A percentile compares a stretch with the other conserved stretches of the same genome.
Evolutionary conservation across 2,329 filamentous ascomycete genomes (phyloP).

Genomic region (Bipolaris bicolor): DNA sequence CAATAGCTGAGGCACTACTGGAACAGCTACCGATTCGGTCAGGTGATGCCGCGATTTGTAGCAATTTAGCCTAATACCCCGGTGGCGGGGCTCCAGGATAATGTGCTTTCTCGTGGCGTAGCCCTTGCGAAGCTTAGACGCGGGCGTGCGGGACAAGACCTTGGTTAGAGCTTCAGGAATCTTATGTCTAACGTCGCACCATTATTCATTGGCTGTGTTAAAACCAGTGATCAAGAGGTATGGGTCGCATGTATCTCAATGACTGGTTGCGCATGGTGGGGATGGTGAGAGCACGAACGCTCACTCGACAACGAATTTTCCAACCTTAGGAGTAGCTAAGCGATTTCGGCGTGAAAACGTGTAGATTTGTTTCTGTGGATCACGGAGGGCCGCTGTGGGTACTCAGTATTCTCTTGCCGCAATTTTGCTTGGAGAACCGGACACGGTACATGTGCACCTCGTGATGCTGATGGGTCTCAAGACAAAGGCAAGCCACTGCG

Average conservation of each 20-base stretch:
- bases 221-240: not conserved
- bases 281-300: not conserved
- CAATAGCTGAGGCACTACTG: conserved; percentile 2
- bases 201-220: not conserved
- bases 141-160: conserved; percentile 9
- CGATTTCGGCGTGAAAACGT: not conserved
- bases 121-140: conserved; percentile 12
- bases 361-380: conserved; percentile 1
- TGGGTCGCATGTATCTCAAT: not conserved
- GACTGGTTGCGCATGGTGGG: conserved; percentile 6
- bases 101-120: conserved; percentile 4
- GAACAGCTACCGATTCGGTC: conserved; percentile 11
- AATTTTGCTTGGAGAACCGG: conserved; percentile 4
- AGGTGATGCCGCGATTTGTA: conserved; percentile 12
- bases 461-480: conserved; percentile 4
- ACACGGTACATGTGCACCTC: conserved; percentile 2
- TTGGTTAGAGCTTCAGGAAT: conserved; percentile 7
- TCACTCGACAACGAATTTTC: not conserved
- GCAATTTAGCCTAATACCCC: conserved; percentile 21
- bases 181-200: conserved; percentile 5
- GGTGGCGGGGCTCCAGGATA: conserved; percentile 11
- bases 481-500: conserved; percentile 3
- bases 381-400: not conserved
- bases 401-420: not conserved
- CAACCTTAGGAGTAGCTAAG: conserved; percentile 1